Evolutionary conservation across 345 rosid species (phyloP).

Genomic region (Hibiscus syriacus): DNA sequence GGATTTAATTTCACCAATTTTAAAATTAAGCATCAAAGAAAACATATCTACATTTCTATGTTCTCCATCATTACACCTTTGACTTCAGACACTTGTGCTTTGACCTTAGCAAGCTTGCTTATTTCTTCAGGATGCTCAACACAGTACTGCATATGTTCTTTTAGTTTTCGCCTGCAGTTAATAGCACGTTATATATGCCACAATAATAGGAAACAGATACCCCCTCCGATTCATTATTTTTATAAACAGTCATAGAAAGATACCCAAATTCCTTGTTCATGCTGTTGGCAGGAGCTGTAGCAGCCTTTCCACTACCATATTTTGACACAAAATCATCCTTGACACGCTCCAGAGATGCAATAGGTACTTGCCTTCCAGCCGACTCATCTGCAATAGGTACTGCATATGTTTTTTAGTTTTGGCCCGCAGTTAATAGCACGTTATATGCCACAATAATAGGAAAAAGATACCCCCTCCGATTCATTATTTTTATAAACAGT

Average conservation of each 20-base stretch:
- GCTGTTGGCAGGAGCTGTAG: constrained; percentile 71
- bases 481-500: background rate
- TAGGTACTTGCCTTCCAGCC: constrained; percentile 83
- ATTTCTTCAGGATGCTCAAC: constrained; percentile 97
- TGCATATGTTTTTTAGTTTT: constrained; percentile 93
- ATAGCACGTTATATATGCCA: constrained; percentile 2
- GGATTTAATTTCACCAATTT: too few species aligned
- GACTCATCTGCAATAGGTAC: constrained; percentile 84
- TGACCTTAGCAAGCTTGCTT: constrained; percentile 96
- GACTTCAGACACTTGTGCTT: constrained; percentile 97
- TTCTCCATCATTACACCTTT: constrained; percentile 99
- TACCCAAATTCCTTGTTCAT: constrained; percentile 85
- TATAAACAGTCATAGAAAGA: background rate
- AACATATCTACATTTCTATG: constrained; percentile 67
- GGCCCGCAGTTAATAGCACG: constrained; percentile 36
- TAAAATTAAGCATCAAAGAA: background rate
- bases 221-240: background rate
- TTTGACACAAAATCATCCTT: constrained; percentile 84
- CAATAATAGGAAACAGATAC: background rate
- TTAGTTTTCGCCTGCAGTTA: constrained; percentile 64
- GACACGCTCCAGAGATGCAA: constrained; percentile 80
- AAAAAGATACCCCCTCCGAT: background rate
- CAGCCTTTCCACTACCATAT: constrained; percentile 87
- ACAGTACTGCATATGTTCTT: constrained; percentile 95
- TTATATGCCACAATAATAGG: background rate